These are phyloP conservation scores for Aaosphaeria pasadenensis DNA, from an alignment of 2,329 filamentous ascomycete species.

Conservation along the genomic window DNA sequence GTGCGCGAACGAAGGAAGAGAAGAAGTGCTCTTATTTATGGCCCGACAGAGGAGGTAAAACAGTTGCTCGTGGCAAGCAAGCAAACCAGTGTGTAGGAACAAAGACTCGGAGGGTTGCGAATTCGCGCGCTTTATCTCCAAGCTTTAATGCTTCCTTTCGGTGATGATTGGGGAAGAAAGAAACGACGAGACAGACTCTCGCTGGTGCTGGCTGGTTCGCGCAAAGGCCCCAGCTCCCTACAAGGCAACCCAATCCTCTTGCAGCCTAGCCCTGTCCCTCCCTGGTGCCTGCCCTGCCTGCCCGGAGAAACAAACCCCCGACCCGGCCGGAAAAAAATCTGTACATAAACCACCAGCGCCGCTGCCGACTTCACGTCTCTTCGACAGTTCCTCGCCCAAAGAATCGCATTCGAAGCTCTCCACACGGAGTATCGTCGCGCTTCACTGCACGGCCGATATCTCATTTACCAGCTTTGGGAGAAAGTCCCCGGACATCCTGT, in stretches of 20 bases:
- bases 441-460: slow-evolving; percentile 16
- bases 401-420: slow-evolving; percentile 99
- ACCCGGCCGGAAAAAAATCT: slow-evolving; percentile 15
- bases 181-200: no score
- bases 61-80: no score
- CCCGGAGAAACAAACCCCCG: background rate
- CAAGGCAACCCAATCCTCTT: slow-evolving; percentile 16
- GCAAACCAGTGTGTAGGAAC: no score
- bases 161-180: no score
- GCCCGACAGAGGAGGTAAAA: no score
- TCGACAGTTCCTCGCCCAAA: slow-evolving; percentile 87
- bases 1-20: no score
- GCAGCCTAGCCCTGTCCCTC: slow-evolving; percentile 18
- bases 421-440: slow-evolving; percentile 72
- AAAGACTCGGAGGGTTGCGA: no score
- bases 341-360: background rate
- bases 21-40: no score
- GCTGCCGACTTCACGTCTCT: slow-evolving; percentile 10
- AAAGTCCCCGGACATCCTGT: slow-evolving; percentile 98
- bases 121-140: no score
- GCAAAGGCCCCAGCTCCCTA: slow-evolving; percentile 1
- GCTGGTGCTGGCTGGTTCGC: no score
- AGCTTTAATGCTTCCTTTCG: no score
- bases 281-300: slow-evolving; percentile 1
- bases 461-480: slow-evolving; percentile 80